phyloP scores from a whole-genome alignment of 2,329 filamentous ascomycete species.

The Fusarium decemcellulare region DNA sequence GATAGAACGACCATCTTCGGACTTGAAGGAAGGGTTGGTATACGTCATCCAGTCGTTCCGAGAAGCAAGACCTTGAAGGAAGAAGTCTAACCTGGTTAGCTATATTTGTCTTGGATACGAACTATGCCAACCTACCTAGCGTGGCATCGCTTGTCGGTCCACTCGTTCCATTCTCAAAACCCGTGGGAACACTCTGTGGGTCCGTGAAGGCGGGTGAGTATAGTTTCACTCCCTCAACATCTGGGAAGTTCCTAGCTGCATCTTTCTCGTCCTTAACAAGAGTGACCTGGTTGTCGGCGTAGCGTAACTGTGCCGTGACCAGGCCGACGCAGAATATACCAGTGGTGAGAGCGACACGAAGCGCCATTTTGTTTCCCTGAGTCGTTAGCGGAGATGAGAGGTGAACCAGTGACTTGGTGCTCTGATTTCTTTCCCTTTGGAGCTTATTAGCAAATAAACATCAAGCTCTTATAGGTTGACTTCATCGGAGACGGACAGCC shows the following conservation, averaged over 20 bases:
- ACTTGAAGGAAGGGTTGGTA: slow-evolving; percentile 38
- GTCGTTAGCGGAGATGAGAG: background rate
- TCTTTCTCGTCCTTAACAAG: slow-evolving; percentile 40
- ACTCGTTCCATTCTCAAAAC: slow-evolving; percentile 47
- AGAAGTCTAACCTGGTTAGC: slow-evolving; percentile 36
- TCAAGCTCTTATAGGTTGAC: slow-evolving; percentile 20
- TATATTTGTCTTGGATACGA: fast-evolving
- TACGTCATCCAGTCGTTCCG: slow-evolving; percentile 45
- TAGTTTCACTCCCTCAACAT: slow-evolving; percentile 39
- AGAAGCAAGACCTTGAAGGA: slow-evolving; percentile 36
- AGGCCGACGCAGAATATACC: slow-evolving; percentile 39
- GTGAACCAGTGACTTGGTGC: background rate
- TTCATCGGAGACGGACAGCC: background rate
- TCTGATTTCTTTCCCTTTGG: background rate
- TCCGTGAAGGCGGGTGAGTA: slow-evolving; percentile 45
- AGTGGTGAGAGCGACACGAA: slow-evolving; percentile 4
- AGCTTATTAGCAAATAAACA: background rate
- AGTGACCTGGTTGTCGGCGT: slow-evolving; percentile 46
- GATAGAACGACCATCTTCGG: slow-evolving; percentile 41
- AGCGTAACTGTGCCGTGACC: slow-evolving; percentile 36
- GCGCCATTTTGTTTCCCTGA: slow-evolving; percentile 16
- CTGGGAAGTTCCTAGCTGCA: slow-evolving; percentile 43
- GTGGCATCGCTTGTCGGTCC: slow-evolving; percentile 45
- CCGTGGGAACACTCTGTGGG: slow-evolving; percentile 38
- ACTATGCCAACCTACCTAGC: slow-evolving; percentile 3